Evolutionary conservation across 352 stramenopile genomes (phyloP).

Genomic region (Aphanomyces stellatus): DNA sequence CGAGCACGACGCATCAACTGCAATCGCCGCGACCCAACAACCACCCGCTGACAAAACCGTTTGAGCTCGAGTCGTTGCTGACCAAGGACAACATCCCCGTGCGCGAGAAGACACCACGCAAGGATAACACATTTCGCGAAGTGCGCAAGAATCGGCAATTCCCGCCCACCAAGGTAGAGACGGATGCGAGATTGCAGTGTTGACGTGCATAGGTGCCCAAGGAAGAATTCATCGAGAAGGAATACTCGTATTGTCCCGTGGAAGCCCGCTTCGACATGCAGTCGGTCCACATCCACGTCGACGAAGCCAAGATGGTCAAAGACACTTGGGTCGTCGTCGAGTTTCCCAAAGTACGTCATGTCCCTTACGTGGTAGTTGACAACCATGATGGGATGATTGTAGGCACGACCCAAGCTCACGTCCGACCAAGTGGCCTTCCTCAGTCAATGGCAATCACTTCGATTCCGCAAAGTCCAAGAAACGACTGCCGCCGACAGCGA

Average conservation of each 20-base stretch:
- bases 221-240: conserved; percentile 26
- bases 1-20: not conserved
- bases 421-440: conserved; percentile 27
- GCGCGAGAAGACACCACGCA: not conserved
- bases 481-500: not conserved
- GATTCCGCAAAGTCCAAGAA: not conserved
- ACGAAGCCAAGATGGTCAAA: conserved; percentile 11
- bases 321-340: conserved; percentile 32
- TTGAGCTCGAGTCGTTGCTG: conserved; percentile 10
- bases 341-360: conserved; percentile 27
- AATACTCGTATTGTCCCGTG: conserved; percentile 31
- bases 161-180: not conserved
- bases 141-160: not conserved
- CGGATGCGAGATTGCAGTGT: not conserved
- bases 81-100: not conserved
- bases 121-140: not conserved
- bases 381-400: conserved; percentile 26
- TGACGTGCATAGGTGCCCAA: conserved; percentile 20
- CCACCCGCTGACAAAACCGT: not conserved
- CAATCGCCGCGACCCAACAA: not conserved
- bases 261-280: conserved; percentile 22
- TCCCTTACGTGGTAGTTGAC: too few relatives aligned
- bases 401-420: conserved; percentile 26
- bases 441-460: not conserved
- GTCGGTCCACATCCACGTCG: conserved; percentile 20